Evolutionary conservation across 2,329 filamentous ascomycete genomes (phyloP), one percentile per base, ranked within the genome.

Genomic region (Trichoderma brevicompactum): DNA sequence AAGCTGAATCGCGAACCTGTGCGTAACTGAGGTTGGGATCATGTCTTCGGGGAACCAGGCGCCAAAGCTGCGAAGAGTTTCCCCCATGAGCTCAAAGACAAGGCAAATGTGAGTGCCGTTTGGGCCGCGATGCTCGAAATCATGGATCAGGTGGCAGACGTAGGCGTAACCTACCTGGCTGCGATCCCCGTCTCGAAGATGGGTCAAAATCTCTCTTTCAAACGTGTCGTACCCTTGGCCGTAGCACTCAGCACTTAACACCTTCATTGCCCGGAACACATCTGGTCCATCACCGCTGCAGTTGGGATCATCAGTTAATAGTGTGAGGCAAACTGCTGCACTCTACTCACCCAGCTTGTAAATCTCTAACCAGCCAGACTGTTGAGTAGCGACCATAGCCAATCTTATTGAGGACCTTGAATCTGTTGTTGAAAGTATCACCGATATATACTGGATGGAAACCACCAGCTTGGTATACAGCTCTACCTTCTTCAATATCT

Each of bases 381-480:
- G 69, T 70, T 1, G 69, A 70, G 49, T 70, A 70, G 6, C 15
- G 12, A 0, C 69, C 68, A 23, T 67, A 69, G 4, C 69, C 68
- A 34, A 70, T 69, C 28, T 70, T 70, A n/a, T 66, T 70, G 1
- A 70, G 46, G 2, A 69, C 52, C 2, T 65, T 36, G 28, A 59
- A 70, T 55, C 63, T 65, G 9, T 60, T 19, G 34, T 66, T 61
- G 7, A 48, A 67, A 19, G 66, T 17, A 13, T 68, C 68, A 1
- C 68, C 69, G 15, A 69, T 64, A 10, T 69, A 70, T 12, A 69
- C 68, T 1, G 68, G 67, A 40, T 70, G 68, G 15, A 66, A 70
- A 1, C 64, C 68, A 1, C 66, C 67, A 6, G 50, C 17, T 19
- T 23, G 52, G 32, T 70, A 70, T 36, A 23, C 59, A 12, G 48